Base-by-base conservation (phyloP, 495 filamentous ascomycete species). In the Trypethelium eluteriae region DNA sequence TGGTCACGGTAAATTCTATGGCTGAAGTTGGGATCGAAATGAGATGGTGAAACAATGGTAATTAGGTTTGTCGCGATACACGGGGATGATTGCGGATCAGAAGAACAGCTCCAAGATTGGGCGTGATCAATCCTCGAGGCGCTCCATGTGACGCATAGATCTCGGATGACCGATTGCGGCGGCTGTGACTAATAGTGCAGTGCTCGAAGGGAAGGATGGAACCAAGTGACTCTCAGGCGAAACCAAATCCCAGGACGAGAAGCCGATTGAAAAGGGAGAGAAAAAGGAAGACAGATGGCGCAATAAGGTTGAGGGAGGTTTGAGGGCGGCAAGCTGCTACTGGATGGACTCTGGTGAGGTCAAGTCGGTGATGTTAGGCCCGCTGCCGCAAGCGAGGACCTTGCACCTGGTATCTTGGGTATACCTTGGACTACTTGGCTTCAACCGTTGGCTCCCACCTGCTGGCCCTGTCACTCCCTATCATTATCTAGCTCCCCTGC, bases 141-240 rank as follows among this genome's bases (percentile, higher is more conserved):
- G 32, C 53, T 34, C 53, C 53, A 59, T 59, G 53, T 59, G 53
- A 59, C 53, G 53, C 53, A 59, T 11, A 59, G 53, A 59, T 59
- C 53, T 34, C 32, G 53, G 32, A 36, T 59, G 53, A 34, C 53
- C 53, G 53, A 59, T 59, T 7, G 53, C 53, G 53, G 53, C 53
- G 36, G 32, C 53, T 59, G 36, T 59, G 53, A 10, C 53, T 59
- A 59, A 32, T 25, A 25, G 25, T 25, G 25, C 25, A 25, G 25
- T 25, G 25, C 25, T 25, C 32, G 53, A 18, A 35, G 53, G 36
- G 53, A 36, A 5, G 18, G 53, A 18, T 35, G 18, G 18, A 7
- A 44, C 53, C 53, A 18, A 59, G 36, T 59, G 53, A 59, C 25
- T 59, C 53, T 59, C 34, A 35, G 10, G 36, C 53, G 36, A 59